Percentiles rank a stretch among this genome's conserved stretches.
Conservation (phyloP, 176 grass and related monocot genomes). For the Oryza australiensis region DNA sequence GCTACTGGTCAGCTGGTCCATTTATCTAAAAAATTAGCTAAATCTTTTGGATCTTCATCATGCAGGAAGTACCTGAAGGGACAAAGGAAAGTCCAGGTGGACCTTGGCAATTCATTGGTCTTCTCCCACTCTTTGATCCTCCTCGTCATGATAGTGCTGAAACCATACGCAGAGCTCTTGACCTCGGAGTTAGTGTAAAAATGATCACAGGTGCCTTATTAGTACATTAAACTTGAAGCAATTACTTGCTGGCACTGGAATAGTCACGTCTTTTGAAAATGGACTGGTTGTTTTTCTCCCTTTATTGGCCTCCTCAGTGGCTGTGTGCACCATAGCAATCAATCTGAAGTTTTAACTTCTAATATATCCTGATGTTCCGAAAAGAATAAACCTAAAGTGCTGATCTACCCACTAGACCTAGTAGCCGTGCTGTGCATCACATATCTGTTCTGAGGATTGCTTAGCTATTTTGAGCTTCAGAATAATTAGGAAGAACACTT, state of each 20-base stretch:
- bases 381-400: neutral
- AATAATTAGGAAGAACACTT: neutral
- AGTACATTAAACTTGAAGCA: neutral
- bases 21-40: slow-evolving; percentile 26
- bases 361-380: neutral
- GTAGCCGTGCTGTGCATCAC: neutral
- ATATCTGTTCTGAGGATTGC: neutral
- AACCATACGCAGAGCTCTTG: slow-evolving; percentile 61
- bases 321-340: slow-evolving; percentile 1
- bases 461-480: slow-evolving; percentile 1
- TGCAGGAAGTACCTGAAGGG: slow-evolving; percentile 67
- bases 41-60: slow-evolving; percentile 9
- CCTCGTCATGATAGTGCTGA: slow-evolving; percentile 72
- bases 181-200: slow-evolving; percentile 73
- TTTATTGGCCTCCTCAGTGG: neutral
- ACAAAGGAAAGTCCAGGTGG: slow-evolving; percentile 61
- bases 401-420: neutral
- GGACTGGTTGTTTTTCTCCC: neutral
- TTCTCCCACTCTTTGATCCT: slow-evolving; percentile 71
- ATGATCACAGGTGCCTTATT: slow-evolving; percentile 62
- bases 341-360: slow-evolving; percentile 30
- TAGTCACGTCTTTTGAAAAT: slow-evolving; percentile 4
- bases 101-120: slow-evolving; percentile 64
- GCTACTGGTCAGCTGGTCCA: neutral
- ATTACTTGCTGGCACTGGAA: slow-evolving; percentile 9